Evolutionary conservation across 176 grass and related monocot genomes (phyloP).

Genomic region (Calamus simplicifolius): DNA sequence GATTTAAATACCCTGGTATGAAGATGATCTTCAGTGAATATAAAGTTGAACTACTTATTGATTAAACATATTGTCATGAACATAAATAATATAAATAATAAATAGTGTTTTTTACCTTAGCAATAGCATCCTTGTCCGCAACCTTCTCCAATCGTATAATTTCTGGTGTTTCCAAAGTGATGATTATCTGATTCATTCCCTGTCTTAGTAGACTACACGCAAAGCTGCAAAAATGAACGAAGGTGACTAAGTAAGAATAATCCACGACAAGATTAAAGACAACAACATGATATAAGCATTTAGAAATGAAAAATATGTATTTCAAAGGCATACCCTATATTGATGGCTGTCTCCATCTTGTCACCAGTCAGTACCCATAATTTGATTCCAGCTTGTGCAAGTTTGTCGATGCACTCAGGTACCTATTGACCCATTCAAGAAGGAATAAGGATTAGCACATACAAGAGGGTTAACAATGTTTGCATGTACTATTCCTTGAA

Average conservation of each 20-base stretch:
- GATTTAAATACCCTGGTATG: too few relatives aligned
- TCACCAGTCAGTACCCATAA: constrained; percentile 95
- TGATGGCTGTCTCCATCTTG: constrained; percentile 97
- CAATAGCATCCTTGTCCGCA: constrained; percentile 29
- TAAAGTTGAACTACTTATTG: too few relatives aligned
- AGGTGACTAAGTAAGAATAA: too few relatives aligned
- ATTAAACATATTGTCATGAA: too few relatives aligned
- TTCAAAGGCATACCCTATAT: constrained; percentile 51
- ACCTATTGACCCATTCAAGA: constrained; percentile 28
- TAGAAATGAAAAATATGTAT: too few relatives aligned
- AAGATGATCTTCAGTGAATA: too few relatives aligned
- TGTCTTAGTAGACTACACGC: constrained; percentile 86
- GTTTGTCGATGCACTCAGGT: constrained; percentile 93
- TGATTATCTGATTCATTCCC: constrained; percentile 90
- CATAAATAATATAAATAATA: not conserved
- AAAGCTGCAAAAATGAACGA: constrained; percentile 41
- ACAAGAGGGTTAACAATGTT: too few relatives aligned
- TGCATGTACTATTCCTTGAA: too few relatives aligned
- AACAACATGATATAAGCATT: not conserved
- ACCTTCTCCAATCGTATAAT: constrained; percentile 62
- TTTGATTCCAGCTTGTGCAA: constrained; percentile 96
- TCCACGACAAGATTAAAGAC: not conserved
- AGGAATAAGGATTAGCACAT: not conserved
- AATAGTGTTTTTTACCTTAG: constrained; percentile 1
- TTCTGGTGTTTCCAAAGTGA: constrained; percentile 60